Base-by-base conservation (phyloP, 306 rosid genomes). In the Lagenaria siceraria region DNA sequence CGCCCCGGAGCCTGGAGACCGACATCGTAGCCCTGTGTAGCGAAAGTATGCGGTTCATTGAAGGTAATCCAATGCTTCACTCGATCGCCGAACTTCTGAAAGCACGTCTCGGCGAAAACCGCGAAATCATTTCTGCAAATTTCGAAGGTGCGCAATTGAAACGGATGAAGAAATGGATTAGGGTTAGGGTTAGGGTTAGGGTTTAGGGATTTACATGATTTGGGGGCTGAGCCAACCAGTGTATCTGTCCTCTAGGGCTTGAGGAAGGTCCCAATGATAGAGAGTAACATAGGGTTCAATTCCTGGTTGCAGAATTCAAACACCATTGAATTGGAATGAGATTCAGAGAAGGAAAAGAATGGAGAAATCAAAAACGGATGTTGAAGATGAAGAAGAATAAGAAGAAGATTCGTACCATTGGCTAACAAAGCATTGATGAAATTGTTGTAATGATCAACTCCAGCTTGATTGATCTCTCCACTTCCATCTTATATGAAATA, bases 251-350 rank as follows among this genome's bases (percentile, higher is more conserved):
- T 87, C 96, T 80, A 92, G 82, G 24, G 91, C 90, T 86, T 92
- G 98, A 49, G 99, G 99, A 72, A 92, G 87, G 82, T 96, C 99
- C 99, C 98, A 96, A 42, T 96, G 99, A 74, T 90, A 96, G 40
- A 96, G 81, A 70, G 99, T 96, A 75, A 92, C 97, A 65, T 96
- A 96, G 0, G 98, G 99, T 83, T 89, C 88, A 66, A 96, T 86
- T 74, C 96, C 97, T 94, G 58, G 12, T 13, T 71, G 59, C 25
- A 22, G 21, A 24, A 13, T 71, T 25, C 35, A 43, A 31, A 61
- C 8, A 25, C 22, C 56, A 48, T 43, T 36, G 73, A 21, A 19
- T 60, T 60, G 7, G 12, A 59, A 12, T 59, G 15, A 29, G 7
- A 48, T 10, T 12, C 6, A 17, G 17, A 51, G n/a, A 14, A 51